These are phyloP conservation scores for Trichoderma erinaceum DNA, from an alignment of 495 filamentous ascomycete genomes.

Conservation along the genomic window DNA sequence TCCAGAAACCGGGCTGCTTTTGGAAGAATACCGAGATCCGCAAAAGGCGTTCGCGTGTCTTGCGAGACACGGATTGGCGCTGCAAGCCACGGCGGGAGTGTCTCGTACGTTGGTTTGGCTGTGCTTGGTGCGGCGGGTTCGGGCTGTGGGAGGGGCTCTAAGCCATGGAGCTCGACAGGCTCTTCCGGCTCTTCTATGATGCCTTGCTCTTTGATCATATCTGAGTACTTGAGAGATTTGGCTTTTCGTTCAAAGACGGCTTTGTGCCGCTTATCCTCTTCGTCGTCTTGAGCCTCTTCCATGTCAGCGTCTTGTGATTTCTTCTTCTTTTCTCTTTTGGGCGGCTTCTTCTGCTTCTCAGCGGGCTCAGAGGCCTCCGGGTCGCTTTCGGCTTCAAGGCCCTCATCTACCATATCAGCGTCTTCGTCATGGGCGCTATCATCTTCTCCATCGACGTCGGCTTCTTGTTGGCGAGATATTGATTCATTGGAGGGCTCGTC, in stretches of 20 bases:
- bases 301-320: slow-evolving; percentile 25
- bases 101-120: slow-evolving; percentile 40
- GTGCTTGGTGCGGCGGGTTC: slow-evolving; percentile 45
- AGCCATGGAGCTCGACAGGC: slow-evolving; percentile 47
- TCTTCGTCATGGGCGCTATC: neutral
- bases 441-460: neutral
- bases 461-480: neutral
- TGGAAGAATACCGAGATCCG: slow-evolving; percentile 40
- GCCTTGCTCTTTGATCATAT: slow-evolving; percentile 24
- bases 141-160: slow-evolving; percentile 71
- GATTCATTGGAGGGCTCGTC: neutral
- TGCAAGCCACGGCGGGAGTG: slow-evolving; percentile 64
- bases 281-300: slow-evolving; percentile 22
- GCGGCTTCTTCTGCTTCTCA: slow-evolving; percentile 26
- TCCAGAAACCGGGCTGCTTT: slow-evolving; percentile 43
- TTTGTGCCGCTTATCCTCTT: slow-evolving; percentile 27
- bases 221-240: slow-evolving; percentile 19
- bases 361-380: neutral
- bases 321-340: slow-evolving; percentile 25
- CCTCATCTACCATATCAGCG: slow-evolving; percentile 6
- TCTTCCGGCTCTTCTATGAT: slow-evolving; percentile 22
- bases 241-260: slow-evolving; percentile 29
- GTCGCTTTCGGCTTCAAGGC: neutral
- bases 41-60: slow-evolving; percentile 51
- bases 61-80: slow-evolving; percentile 56